A percentile compares a stretch with the other conserved stretches of the same genome.
phyloP scores from a whole-genome alignment of 805 yeast genomes.

The Suhomyces vadensis region DNA sequence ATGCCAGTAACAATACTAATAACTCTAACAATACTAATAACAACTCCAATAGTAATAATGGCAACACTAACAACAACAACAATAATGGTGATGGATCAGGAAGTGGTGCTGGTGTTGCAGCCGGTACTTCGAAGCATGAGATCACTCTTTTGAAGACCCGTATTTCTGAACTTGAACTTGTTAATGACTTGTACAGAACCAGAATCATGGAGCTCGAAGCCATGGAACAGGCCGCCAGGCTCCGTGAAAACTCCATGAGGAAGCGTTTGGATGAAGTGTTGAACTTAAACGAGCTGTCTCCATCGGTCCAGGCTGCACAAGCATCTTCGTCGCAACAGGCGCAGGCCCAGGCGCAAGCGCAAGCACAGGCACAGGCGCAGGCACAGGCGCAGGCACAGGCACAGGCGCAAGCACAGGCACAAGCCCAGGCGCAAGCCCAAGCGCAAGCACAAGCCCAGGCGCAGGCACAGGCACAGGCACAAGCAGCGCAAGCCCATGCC shows the following conservation, averaged over 20 bases:
- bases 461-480: not conserved
- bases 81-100: slow-evolving; percentile 9
- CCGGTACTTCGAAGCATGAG: slow-evolving; percentile 23
- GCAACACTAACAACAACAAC: slow-evolving; percentile 8
- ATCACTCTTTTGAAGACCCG: slow-evolving; percentile 60
- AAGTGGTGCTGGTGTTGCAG: too few species aligned
- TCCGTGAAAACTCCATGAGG: slow-evolving; percentile 49
- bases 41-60: slow-evolving; percentile 10
- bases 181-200: slow-evolving; percentile 82
- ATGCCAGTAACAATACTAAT: slow-evolving; percentile 8
- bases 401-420: not conserved
- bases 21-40: slow-evolving; percentile 12
- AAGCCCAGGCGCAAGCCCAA: not conserved
- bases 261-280: slow-evolving; percentile 49
- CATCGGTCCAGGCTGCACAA: slow-evolving; percentile 3
- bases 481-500: not conserved
- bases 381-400: not conserved
- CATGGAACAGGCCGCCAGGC: slow-evolving; percentile 55
- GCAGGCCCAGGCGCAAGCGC: not conserved
- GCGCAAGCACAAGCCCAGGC: not conserved
- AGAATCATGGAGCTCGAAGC: slow-evolving; percentile 83
- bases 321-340: slow-evolving; percentile 3
- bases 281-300: slow-evolving; percentile 20
- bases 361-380: not conserved
- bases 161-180: slow-evolving; percentile 84